A percentile compares a stretch with the other conserved stretches of the same genome.
Conservation (phyloP, 495 filamentous ascomycete species). For the Penicillium canariense region DNA sequence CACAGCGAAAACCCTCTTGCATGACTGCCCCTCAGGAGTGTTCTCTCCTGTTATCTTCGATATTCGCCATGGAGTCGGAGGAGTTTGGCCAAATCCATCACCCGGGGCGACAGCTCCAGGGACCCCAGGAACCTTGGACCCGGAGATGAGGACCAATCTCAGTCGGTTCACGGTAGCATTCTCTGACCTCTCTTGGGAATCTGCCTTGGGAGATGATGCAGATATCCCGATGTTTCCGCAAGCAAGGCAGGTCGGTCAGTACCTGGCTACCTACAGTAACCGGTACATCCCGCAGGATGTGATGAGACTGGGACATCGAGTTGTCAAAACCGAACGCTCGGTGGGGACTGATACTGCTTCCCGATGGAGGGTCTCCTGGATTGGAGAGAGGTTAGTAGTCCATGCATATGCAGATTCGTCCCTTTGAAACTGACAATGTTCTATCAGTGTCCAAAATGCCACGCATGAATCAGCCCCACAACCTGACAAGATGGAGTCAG, state of each 20-base stretch:
- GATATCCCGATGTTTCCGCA: conserved; percentile 62
- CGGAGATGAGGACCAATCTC: conserved; percentile 74
- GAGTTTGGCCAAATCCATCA: conserved; percentile 59
- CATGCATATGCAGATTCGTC: neutral
- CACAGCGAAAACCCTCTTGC: conserved; percentile 75
- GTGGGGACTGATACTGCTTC: conserved; percentile 10
- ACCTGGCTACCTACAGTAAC: conserved; percentile 61
- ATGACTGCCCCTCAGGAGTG: conserved; percentile 50
- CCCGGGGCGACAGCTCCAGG: conserved; percentile 3
- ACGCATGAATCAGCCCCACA: neutral
- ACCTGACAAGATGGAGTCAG: conserved; percentile 14
- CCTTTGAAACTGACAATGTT: conserved; percentile 12
- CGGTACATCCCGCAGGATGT: conserved; percentile 52
- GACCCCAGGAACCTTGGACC: conserved; percentile 49
- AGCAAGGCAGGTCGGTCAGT: conserved; percentile 73
- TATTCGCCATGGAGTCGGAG: conserved; percentile 60
- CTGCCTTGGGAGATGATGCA: conserved; percentile 31
- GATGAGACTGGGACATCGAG: conserved; percentile 52
- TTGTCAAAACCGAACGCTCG: conserved; percentile 45
- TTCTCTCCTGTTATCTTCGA: conserved; percentile 76
- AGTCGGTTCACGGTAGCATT: conserved; percentile 77
- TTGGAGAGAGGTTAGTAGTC: conserved; percentile 26
- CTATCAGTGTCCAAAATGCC: neutral
- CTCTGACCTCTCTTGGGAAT: conserved; percentile 71
- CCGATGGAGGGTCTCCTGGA: conserved; percentile 57